These are phyloP conservation scores for Tetrahymena thermophila DNA, from an alignment of 73 alveolate species.

Conservation along the genomic window DNA sequence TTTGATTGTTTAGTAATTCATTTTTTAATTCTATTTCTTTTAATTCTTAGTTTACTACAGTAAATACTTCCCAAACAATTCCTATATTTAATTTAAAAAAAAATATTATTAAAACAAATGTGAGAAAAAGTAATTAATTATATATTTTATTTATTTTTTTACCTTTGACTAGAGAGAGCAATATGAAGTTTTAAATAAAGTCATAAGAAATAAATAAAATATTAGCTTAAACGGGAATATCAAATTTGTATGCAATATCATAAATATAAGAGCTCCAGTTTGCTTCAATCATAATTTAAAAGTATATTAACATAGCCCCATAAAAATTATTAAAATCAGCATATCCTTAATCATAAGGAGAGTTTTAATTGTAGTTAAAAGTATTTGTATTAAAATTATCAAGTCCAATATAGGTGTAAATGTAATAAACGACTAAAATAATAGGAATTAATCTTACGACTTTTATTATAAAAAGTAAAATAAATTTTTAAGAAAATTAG, in stretches of 20 bases:
- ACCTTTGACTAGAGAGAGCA: background rate
- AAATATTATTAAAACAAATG: too few relatives aligned
- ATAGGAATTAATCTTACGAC: background rate
- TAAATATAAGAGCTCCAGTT: background rate
- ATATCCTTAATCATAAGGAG: background rate
- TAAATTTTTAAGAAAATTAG: too few relatives aligned
- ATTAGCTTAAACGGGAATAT: background rate
- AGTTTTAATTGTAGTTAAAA: background rate
- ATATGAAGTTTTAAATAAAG: background rate
- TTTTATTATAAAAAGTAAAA: background rate
- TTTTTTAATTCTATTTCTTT: background rate
- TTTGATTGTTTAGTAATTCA: background rate
- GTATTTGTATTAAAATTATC: background rate
- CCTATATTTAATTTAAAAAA: background rate
- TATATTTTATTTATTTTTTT: too few relatives aligned
- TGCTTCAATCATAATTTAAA: background rate
- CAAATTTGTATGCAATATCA: background rate
- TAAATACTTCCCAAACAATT: background rate
- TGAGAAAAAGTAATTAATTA: too few relatives aligned
- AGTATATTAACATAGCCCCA: background rate
- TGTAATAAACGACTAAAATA: background rate
- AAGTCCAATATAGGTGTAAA: background rate
- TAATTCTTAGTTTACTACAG: background rate
- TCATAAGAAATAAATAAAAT: background rate
- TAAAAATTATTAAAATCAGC: background rate